Percentiles rank a stretch among this genome's conserved stretches.
phyloP scores from a whole-genome alignment of 305 asterid genomes.

The Rubia tinctorum region DNA sequence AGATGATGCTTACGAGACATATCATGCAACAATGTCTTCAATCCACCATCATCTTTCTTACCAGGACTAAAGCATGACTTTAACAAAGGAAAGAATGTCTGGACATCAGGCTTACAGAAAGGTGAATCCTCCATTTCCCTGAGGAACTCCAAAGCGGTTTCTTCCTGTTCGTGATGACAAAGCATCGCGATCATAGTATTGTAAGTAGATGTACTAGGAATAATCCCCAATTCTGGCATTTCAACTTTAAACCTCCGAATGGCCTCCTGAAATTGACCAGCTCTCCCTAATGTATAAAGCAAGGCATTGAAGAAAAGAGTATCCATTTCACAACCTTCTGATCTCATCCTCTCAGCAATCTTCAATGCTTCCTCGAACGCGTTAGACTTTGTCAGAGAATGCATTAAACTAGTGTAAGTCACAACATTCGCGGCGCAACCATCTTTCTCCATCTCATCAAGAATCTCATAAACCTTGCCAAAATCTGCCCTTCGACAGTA shows the following conservation, averaged over 20 bases:
- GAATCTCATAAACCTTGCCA: conserved; percentile 53
- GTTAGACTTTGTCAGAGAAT: conserved; percentile 55
- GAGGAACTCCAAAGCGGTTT: conserved; percentile 48
- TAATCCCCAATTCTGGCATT: conserved; percentile 44
- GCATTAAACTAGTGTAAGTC: conserved; percentile 75
- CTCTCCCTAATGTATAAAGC: conserved; percentile 64
- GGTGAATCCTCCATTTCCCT: conserved; percentile 56
- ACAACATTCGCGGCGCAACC: conserved; percentile 71
- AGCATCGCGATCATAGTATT: conserved; percentile 88
- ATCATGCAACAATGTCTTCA: conserved; percentile 45
- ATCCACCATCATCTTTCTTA: conserved; percentile 30
- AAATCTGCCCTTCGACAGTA: conserved; percentile 56
- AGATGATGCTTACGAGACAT: conserved; percentile 73
- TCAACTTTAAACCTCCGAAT: conserved; percentile 47
- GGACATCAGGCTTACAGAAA: conserved; percentile 71
- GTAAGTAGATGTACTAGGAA: conserved; percentile 72
- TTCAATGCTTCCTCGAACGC: conserved; percentile 49
- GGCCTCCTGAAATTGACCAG: conserved; percentile 51
- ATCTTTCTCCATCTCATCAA: conserved; percentile 73
- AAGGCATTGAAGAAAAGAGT: conserved; percentile 63
- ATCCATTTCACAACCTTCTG: conserved; percentile 61
- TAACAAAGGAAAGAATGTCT: conserved; percentile 65
- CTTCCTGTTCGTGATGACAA: conserved; percentile 59
- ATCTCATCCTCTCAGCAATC: conserved; percentile 34
- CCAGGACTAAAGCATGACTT: conserved; percentile 55